A percentile compares a stretch with the other conserved stretches of the same genome.
These are phyloP conservation scores for Collybiopsis confluens DNA, from an alignment of 768 basidiomycete genomes.

Conservation along the genomic window DNA sequence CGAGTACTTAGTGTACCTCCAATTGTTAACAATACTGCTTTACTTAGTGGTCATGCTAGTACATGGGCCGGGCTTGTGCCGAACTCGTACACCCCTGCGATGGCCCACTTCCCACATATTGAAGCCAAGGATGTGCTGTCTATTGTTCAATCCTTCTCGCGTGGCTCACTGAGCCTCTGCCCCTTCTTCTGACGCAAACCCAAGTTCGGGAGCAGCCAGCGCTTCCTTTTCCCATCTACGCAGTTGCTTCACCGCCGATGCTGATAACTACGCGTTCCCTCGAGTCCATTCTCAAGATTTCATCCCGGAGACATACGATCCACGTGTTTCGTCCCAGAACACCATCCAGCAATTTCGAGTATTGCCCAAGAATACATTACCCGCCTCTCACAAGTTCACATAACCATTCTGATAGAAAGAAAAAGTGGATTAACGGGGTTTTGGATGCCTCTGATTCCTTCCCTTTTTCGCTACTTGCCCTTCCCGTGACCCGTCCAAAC, in stretches of 20 bases:
- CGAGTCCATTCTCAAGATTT: slow-evolving; percentile 40
- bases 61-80: too few relatives aligned
- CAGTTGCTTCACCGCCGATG: slow-evolving; percentile 84
- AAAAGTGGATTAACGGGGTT: too few relatives aligned
- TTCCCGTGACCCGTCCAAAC: slow-evolving; percentile 63
- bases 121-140: too few relatives aligned
- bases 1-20: too few relatives aligned
- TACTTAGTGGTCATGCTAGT: too few relatives aligned
- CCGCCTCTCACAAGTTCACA: too few relatives aligned
- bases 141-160: too few relatives aligned
- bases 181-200: slow-evolving; percentile 14
- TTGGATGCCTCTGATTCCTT: slow-evolving; percentile 82
- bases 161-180: slow-evolving; percentile 32
- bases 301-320: slow-evolving; percentile 64
- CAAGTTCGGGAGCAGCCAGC: slow-evolving; percentile 54
- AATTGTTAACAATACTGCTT: too few relatives aligned
- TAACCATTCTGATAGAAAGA: too few relatives aligned
- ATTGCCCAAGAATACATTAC: slow-evolving; percentile 65
- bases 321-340: slow-evolving; percentile 81
- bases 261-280: slow-evolving; percentile 61
- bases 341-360: too few relatives aligned
- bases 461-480: slow-evolving; percentile 76
- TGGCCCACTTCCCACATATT: too few relatives aligned
- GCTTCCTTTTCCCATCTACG: slow-evolving; percentile 90
- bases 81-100: too few relatives aligned